Base-by-base conservation (phyloP, 768 basidiomycete genomes). In the Kwoniella mangroviensis region DNA sequence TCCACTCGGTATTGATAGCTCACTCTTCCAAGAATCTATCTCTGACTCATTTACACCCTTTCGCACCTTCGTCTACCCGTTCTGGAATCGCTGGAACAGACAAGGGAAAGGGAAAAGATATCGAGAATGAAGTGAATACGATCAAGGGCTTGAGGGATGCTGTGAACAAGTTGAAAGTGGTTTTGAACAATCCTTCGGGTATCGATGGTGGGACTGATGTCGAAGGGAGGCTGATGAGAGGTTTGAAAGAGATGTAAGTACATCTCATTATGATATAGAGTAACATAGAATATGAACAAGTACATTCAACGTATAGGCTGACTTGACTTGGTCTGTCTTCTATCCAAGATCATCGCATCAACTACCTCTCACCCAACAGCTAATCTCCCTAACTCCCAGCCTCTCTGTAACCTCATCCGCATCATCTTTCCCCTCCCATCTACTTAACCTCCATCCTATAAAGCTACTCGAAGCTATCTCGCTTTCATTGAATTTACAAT, bases 221-320 rank as follows among this genome's bases (percentile, higher is more conserved):
- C 11, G 62, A 67, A 58, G 68, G 34, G 22, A 72, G 68, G 26
- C 51, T 79, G 22, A 64, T 71, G 1, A 67, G 75, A 51, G 73
- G 64, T 13, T 57, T 79, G 58, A 71, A 68, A 49, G 77, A 79
- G 42, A 69, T 79, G 77, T 79, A 41, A 45, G 77, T 68, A 2
- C 34, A 34, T 34, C 34, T 34, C 34, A 34, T 7, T 34, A 34
- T 7, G 34, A 34, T 7, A 34, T 34, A 34, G 34, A 34, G 6
- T 7, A 34, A 34, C 34, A 34, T 34, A 34, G 4, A 28, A 28
- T 28, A 28, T 28, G 34, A 34, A 6, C 34, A 34, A 7, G 4
- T 7, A 34, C 9, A 34, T 34, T 7, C 34, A 6, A 34, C 34
- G 9, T 34, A 34, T 34, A 34, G 4, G 34, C 34, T 34, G 34